Evolutionary conservation across 2,329 filamentous ascomycete genomes (phyloP).

Genomic region (Sporothrix pseudoabietina): DNA sequence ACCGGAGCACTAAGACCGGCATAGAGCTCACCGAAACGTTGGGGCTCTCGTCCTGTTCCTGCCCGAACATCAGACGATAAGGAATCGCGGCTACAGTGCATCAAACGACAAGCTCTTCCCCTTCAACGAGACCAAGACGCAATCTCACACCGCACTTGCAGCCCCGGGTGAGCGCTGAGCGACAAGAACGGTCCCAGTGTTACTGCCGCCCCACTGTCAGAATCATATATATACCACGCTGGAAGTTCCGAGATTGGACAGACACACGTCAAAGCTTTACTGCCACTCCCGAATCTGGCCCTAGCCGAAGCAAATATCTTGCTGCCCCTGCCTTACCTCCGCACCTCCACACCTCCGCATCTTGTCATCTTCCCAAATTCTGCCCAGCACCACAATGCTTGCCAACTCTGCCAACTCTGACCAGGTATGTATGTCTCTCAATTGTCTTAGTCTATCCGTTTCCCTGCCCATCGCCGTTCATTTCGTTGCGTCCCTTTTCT

Average conservation of each 20-base stretch:
- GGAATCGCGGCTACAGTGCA: too few relatives aligned
- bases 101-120: too few relatives aligned
- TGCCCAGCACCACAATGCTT: neutral
- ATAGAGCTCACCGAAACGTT: neutral
- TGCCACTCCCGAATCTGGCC: neutral
- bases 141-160: neutral
- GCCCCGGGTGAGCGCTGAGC: neutral
- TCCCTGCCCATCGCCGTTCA: neutral
- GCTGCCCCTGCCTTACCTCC: neutral
- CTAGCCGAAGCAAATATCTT: neutral
- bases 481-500: neutral
- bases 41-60: neutral
- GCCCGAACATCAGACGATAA: neutral
- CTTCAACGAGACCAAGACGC: neutral
- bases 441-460: neutral
- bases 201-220: neutral
- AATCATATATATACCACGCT: neutral
- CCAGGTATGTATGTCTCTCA: conserved; percentile 1
- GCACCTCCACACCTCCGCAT: neutral
- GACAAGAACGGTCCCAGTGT: neutral
- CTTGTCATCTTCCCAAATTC: too few relatives aligned
- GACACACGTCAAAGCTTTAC: neutral
- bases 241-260: conserved; percentile 8
- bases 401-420: neutral
- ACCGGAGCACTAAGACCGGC: neutral